Conservation (phyloP, 495 filamentous ascomycete genomes). For the Penicillium flavigenum region DNA sequence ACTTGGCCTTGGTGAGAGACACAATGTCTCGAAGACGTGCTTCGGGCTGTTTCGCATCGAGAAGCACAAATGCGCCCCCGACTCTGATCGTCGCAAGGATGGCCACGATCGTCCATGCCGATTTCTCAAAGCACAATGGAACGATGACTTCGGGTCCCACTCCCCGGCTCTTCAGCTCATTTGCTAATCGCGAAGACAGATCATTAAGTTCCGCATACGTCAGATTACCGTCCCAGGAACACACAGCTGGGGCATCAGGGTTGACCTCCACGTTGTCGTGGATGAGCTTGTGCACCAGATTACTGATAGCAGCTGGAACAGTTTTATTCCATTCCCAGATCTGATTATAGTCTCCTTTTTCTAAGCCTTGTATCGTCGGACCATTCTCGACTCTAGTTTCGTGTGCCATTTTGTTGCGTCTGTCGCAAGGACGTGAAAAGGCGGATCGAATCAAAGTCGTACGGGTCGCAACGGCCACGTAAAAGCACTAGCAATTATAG, state of each 20-base stretch:
- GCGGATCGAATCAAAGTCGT: too few species aligned
- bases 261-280: slow-evolving; percentile 19
- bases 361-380: too few species aligned
- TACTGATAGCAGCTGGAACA: too few species aligned
- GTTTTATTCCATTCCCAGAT: too few species aligned
- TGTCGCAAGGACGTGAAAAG: too few species aligned
- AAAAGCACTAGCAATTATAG: too few species aligned
- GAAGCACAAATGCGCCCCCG: slow-evolving; percentile 33
- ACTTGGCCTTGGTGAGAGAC: slow-evolving; percentile 31
- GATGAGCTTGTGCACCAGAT: slow-evolving; percentile 38
- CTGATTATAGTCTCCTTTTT: too few species aligned
- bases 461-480: too few species aligned
- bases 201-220: slow-evolving; percentile 48
- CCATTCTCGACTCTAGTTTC: too few species aligned
- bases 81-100: slow-evolving; percentile 45
- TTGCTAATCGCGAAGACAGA: slow-evolving; percentile 26
- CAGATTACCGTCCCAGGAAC: slow-evolving; percentile 49
- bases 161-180: slow-evolving; percentile 30
- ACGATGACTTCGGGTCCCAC: slow-evolving; percentile 38
- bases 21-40: slow-evolving; percentile 49
- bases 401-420: too few species aligned
- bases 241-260: slow-evolving; percentile 31
- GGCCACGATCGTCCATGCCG: slow-evolving; percentile 41
- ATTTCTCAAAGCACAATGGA: slow-evolving; percentile 49
- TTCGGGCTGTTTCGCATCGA: slow-evolving; percentile 51